Evolutionary conservation across 805 yeast species (phyloP).

Genomic region (Saturnispora sanitii): DNA sequence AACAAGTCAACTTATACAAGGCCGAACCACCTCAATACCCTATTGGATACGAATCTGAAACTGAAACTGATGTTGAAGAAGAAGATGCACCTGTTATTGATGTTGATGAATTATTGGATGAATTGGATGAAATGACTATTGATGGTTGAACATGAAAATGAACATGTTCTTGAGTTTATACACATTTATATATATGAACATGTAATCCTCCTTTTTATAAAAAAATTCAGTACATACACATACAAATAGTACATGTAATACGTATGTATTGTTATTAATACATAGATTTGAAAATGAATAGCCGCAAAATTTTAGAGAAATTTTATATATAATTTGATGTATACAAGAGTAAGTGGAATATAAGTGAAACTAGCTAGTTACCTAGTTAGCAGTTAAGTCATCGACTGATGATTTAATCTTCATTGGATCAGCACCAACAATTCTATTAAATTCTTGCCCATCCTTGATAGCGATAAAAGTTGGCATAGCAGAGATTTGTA

Average conservation of each 20-base stretch:
- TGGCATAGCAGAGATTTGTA: slow-evolving; percentile 67
- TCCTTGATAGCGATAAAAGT: slow-evolving; percentile 55
- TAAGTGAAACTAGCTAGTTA: too few relatives aligned
- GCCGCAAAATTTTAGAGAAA: background rate
- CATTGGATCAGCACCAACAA: slow-evolving; percentile 55
- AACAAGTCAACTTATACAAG: slow-evolving; percentile 81
- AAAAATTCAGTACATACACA: too few relatives aligned
- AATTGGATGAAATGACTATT: slow-evolving; percentile 85
- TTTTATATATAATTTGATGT: background rate
- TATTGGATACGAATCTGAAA: slow-evolving; percentile 52
- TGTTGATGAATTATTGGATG: slow-evolving; percentile 88
- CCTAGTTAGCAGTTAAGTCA: slow-evolving; percentile 5
- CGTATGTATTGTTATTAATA: background rate
- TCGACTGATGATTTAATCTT: slow-evolving; percentile 6
- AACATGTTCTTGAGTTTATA: too few relatives aligned
- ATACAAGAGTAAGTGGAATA: too few relatives aligned
- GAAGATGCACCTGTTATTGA: slow-evolving; percentile 84
- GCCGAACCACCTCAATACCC: slow-evolving; percentile 25
- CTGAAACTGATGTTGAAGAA: slow-evolving; percentile 55
- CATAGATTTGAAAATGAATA: background rate
- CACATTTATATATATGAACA: background rate
- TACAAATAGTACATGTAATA: background rate
- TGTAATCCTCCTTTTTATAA: background rate
- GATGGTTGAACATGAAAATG: too few relatives aligned
- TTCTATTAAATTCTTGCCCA: slow-evolving; percentile 45